Evolutionary conservation across 768 basidiomycete genomes (phyloP), one percentile per base, ranked within the genome.

Genomic region (Suillus ampliporus): DNA sequence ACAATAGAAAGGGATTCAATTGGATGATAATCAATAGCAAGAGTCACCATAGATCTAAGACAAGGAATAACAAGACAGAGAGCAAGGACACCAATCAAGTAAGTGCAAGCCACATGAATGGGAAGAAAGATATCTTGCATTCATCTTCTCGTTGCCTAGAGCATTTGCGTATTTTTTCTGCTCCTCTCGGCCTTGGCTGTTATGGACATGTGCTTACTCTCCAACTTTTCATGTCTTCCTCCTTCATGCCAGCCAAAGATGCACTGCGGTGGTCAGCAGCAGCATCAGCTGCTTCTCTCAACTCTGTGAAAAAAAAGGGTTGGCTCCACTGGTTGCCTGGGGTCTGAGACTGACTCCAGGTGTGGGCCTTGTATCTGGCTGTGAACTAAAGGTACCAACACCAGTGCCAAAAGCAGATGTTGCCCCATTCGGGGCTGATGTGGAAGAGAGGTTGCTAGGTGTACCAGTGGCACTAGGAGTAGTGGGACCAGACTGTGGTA

Each of bases 251-350:
- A 54, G 72, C 72, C 6, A 37, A 56, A 19, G 54, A 56, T 17
- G 38, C 54, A 56, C 76, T 78, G 54, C 82, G 74, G 21, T 79
- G 80, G 68, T 83, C 83, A 6, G 17, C 54, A 28, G 83, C 78
- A 7, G 83, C 83, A 62, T 82, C 82, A 0, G 82, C 83, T 40
- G 83, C 83, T 64, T 83, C 83, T n/a, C 84, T 69, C 28, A 85
- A 69, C 31, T 84, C 51, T 6, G 31, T n/a, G n/a, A n/a, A n/a
- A n/a, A n/a, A n/a, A 89, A 89, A n/a, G 88, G 88, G 63, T 89
- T 89, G 4, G 84, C 84, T 21, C 69, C 76, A 7, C 80, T 80
- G 15, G 78, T 90, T 65, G 83, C 81, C 68, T 90, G 88, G 15
- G 88, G 85, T 53, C 88, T 78, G 35, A 89, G 77, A 21, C 71